phyloP scores from a whole-genome alignment of 225 moss, liverwort and hornwort genomes.

The Asterella californica region DNA sequence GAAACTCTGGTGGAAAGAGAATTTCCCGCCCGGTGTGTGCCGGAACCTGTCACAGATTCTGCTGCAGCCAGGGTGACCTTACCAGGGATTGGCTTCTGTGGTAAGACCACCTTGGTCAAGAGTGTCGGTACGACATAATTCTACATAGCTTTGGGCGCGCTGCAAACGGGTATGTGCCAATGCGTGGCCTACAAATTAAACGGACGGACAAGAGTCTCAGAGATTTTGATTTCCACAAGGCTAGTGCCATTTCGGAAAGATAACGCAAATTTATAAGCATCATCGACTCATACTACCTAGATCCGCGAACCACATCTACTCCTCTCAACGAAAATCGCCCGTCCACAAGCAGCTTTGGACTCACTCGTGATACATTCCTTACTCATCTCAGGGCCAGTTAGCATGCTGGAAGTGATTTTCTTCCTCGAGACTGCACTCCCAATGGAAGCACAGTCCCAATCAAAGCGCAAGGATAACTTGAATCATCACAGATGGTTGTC shows the following conservation, averaged over 20 bases:
- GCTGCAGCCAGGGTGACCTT: neutral
- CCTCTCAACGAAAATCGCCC: neutral
- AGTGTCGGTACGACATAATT: neutral
- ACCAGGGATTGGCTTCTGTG: neutral
- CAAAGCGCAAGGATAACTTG: too few species aligned
- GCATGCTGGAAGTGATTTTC: neutral
- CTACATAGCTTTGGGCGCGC: neutral
- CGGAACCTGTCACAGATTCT: neutral
- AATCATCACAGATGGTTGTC: too few species aligned
- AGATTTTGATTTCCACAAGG: slow-evolving; percentile 14
- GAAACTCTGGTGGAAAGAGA: too few species aligned
- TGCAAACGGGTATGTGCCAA: neutral
- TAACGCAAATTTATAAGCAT: slow-evolving; percentile 31
- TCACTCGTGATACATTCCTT: neutral
- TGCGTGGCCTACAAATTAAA: neutral
- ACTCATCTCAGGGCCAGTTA: neutral
- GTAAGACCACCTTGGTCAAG: slow-evolving; percentile 7
- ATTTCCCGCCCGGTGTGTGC: too few species aligned
- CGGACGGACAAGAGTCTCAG: slow-evolving; percentile 7
- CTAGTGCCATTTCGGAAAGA: slow-evolving; percentile 27
- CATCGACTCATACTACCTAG: slow-evolving; percentile 8
- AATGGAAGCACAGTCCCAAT: too few species aligned
- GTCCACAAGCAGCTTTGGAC: neutral
- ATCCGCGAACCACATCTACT: neutral
- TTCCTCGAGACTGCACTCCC: neutral